These are phyloP conservation scores for Dothidotthia symphoricarpi DNA, from an alignment of 2,329 filamentous ascomycete species.

Conservation along the genomic window DNA sequence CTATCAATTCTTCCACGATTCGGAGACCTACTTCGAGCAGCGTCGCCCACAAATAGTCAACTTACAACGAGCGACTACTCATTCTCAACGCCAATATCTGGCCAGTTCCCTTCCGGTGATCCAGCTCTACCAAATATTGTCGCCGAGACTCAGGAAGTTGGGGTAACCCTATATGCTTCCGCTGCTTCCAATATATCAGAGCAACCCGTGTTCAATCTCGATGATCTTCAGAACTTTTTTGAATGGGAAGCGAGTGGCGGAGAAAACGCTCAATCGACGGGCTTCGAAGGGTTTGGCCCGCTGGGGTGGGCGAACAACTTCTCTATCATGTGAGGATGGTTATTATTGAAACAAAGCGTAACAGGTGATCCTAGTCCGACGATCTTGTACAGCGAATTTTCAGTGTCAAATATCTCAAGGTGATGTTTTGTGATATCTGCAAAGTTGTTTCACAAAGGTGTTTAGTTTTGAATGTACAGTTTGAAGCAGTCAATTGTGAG, in stretches of 20 bases:
- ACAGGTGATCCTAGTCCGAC: not conserved
- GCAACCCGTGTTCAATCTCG: slow-evolving; percentile 32
- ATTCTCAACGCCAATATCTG: slow-evolving; percentile 8
- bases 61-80: slow-evolving; percentile 13
- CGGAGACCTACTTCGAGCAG: slow-evolving; percentile 10
- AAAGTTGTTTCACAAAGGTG: not conserved
- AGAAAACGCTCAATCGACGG: slow-evolving; percentile 29
- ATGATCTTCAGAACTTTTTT: slow-evolving; percentile 36
- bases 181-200: slow-evolving; percentile 15
- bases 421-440: not conserved
- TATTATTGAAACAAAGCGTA: not conserved
- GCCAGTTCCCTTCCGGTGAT: slow-evolving; percentile 4
- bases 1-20: slow-evolving; percentile 17
- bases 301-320: slow-evolving; percentile 34
- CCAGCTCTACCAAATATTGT: slow-evolving; percentile 11
- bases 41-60: slow-evolving; percentile 11
- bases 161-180: slow-evolving; percentile 11
- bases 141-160: slow-evolving; percentile 12
- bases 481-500: too few species aligned
- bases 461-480: not conserved
- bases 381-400: too few species aligned
- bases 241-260: slow-evolving; percentile 28
- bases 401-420: too few species aligned
- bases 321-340: slow-evolving; percentile 20
- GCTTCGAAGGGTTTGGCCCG: slow-evolving; percentile 30